Evolutionary conservation across 2,329 filamentous ascomycete species (phyloP).

Genomic region (Arachnopeziza araneosa): DNA sequence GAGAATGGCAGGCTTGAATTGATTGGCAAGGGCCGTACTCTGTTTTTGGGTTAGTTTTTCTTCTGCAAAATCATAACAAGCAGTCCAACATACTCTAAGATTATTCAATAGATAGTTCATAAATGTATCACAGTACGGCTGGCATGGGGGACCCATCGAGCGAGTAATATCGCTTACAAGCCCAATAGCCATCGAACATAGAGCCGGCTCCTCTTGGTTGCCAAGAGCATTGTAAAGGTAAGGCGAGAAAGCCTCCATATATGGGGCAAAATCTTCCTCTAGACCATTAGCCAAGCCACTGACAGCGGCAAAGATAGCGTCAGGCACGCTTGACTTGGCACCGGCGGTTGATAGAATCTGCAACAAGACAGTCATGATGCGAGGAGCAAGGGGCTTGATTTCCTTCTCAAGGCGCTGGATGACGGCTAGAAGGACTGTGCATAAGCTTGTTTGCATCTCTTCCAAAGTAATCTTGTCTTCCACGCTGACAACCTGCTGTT

Average conservation of each 20-base stretch:
- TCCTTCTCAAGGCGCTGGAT: constrained; percentile 88
- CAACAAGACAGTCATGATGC: constrained; percentile 86
- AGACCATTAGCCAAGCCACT: constrained; percentile 87
- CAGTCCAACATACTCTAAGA: constrained; percentile 56
- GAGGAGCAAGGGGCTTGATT: constrained; percentile 82
- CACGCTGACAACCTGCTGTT: constrained; percentile 89
- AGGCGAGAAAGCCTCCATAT: constrained; percentile 92
- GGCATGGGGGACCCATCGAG: constrained; percentile 81
- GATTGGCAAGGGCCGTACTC: constrained; percentile 83
- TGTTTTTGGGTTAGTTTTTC: constrained; percentile 37
- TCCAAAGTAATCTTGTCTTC: constrained; percentile 94
- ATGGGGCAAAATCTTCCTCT: constrained; percentile 90
- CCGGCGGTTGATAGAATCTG: constrained; percentile 73
- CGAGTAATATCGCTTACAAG: constrained; percentile 94
- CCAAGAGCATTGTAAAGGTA: constrained; percentile 91
- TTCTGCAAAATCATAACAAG: background rate
- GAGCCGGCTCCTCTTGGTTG: constrained; percentile 90
- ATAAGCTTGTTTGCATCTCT: constrained; percentile 95
- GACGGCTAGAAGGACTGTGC: constrained; percentile 86
- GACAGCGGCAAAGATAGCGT: constrained; percentile 87
- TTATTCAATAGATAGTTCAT: constrained; percentile 98
- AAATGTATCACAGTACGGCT: constrained; percentile 93
- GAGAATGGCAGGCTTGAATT: constrained; percentile 96
- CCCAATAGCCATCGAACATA: constrained; percentile 96
- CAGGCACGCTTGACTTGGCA: constrained; percentile 87